phyloP scores from a whole-genome alignment of 2,329 filamentous ascomycete genomes.

The Albophoma yamanashiensis region DNA sequence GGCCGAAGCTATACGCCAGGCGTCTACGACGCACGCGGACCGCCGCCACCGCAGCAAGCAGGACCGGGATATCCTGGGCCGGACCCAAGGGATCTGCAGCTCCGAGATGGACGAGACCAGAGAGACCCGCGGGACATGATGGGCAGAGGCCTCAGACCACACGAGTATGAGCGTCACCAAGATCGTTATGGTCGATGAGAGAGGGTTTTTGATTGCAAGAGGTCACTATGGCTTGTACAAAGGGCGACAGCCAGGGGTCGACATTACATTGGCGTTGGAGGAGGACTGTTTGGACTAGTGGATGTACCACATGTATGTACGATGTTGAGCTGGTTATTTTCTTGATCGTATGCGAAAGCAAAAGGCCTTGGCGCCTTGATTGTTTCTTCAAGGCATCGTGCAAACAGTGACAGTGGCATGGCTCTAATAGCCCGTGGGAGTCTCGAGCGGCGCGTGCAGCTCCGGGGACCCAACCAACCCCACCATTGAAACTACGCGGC shows the following conservation, averaged over 20 bases:
- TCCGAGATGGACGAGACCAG: constrained; percentile 19
- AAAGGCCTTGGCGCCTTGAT: background rate
- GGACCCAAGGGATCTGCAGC: constrained; percentile 19
- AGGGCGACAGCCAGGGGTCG: background rate
- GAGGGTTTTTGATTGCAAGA: background rate
- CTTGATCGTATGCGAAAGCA: background rate
- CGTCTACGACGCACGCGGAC: constrained; percentile 28
- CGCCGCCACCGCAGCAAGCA: constrained; percentile 24
- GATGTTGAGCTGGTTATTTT: background rate
- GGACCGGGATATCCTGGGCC: constrained; percentile 20
- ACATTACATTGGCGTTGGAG: background rate
- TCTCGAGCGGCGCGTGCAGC: background rate
- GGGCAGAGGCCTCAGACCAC: constrained; percentile 30
- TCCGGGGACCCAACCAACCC: background rate
- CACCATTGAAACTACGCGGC: background rate
- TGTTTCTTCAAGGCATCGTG: background rate
- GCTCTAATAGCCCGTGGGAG: background rate
- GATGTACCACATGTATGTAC: background rate
- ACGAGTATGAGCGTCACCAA: constrained; percentile 33
- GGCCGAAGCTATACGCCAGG: constrained; percentile 36
- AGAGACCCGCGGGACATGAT: constrained; percentile 31
- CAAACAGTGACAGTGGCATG: background rate
- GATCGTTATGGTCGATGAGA: constrained; percentile 33
- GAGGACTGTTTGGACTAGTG: background rate
- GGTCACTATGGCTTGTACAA: background rate